phyloP scores from a whole-genome alignment of 768 basidiomycete genomes.

The Mycena leptocephala region DNA sequence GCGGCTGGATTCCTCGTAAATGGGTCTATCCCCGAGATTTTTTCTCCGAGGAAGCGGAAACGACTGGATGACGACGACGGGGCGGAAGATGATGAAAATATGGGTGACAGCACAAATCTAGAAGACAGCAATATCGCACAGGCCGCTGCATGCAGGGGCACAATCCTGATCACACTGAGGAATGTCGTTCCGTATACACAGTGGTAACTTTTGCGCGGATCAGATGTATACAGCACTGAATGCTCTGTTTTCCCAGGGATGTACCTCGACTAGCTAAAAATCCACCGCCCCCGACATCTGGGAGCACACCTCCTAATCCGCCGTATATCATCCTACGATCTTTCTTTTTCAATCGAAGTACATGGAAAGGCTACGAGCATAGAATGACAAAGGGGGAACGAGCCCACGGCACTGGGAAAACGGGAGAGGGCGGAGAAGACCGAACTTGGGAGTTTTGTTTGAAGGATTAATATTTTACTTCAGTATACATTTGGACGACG shows the following conservation, averaged over 20 bases:
- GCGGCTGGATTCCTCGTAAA: slow-evolving; percentile 71
- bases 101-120: slow-evolving; percentile 47
- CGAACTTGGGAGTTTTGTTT: slow-evolving; percentile 93
- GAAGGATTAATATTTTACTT: slow-evolving; percentile 39
- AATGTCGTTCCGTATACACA: slow-evolving; percentile 90
- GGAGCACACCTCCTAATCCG: slow-evolving; percentile 71
- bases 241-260: slow-evolving; percentile 67
- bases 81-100: slow-evolving; percentile 48
- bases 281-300: slow-evolving; percentile 70
- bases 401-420: slow-evolving; percentile 75
- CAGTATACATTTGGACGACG: neutral
- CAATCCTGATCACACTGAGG: slow-evolving; percentile 88
- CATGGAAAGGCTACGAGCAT: slow-evolving; percentile 92
- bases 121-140: slow-evolving; percentile 40
- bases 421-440: slow-evolving; percentile 83
- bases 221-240: slow-evolving; percentile 9
- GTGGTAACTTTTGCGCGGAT: slow-evolving; percentile 65
- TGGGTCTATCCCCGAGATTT: slow-evolving; percentile 69
- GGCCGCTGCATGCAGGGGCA: slow-evolving; percentile 66
- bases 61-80: slow-evolving; percentile 64
- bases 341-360: slow-evolving; percentile 79
- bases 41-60: slow-evolving; percentile 58
- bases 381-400: slow-evolving; percentile 94
- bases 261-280: slow-evolving; percentile 82
- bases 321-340: slow-evolving; percentile 82